Evolutionary conservation across 2,329 filamentous ascomycete species (phyloP).

Genomic region (Macroventuria anomochaeta): DNA sequence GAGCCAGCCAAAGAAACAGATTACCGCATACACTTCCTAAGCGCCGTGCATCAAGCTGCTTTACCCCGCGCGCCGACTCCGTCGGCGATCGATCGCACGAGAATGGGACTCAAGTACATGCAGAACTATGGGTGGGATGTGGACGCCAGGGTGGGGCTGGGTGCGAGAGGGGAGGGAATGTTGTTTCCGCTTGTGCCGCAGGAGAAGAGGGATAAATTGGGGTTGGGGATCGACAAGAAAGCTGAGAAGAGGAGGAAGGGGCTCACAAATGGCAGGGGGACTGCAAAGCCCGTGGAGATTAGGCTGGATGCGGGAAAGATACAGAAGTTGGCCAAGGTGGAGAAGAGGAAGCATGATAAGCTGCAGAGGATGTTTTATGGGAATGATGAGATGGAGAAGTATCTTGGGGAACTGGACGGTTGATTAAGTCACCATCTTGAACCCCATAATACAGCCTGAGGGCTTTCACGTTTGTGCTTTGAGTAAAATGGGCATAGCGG

Average conservation of each 20-base stretch:
- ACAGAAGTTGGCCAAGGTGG: slow-evolving; percentile 65
- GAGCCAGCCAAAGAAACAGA: slow-evolving; percentile 39
- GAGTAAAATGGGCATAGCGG: too few species aligned
- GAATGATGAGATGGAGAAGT: slow-evolving; percentile 76
- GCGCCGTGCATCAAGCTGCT: slow-evolving; percentile 73
- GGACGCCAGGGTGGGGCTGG: slow-evolving; percentile 74
- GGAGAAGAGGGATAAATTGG: slow-evolving; percentile 76
- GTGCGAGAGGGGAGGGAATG: slow-evolving; percentile 71
- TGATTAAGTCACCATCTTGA: too few species aligned
- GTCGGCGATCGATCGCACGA: slow-evolving; percentile 71
- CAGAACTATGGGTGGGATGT: slow-evolving; percentile 76
- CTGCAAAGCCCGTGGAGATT: slow-evolving; percentile 35
- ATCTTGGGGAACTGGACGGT: slow-evolving; percentile 60
- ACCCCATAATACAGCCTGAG: too few species aligned
- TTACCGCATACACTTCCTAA: slow-evolving; percentile 60
- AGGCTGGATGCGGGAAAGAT: slow-evolving; percentile 73
- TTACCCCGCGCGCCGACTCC: slow-evolving; percentile 74
- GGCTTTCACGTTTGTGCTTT: too few species aligned
- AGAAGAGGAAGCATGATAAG: slow-evolving; percentile 67
- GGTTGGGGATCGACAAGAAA: slow-evolving; percentile 66
- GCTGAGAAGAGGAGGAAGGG: slow-evolving; percentile 49
- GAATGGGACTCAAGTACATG: slow-evolving; percentile 73
- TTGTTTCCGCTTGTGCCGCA: slow-evolving; percentile 75
- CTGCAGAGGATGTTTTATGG: slow-evolving; percentile 76
- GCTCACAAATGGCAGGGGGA: slow-evolving; percentile 37